These are phyloP conservation scores for Boletus rubropictus DNA, from an alignment of 768 basidiomycete species.

Conservation along the genomic window DNA sequence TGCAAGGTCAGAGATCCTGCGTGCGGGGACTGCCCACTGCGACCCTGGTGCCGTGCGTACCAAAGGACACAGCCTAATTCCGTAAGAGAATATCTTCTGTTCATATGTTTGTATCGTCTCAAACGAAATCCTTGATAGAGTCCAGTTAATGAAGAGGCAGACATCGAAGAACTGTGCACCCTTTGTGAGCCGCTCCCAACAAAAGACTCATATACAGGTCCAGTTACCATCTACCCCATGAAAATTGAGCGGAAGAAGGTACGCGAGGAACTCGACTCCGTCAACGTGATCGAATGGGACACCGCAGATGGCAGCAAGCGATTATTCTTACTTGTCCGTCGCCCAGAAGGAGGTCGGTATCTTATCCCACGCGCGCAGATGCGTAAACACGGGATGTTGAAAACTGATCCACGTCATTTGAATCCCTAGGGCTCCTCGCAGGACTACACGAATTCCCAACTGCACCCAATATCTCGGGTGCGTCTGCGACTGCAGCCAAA, in stretches of 20 bases:
- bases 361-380: not conserved
- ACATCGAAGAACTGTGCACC: slow-evolving; percentile 75
- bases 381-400: not conserved
- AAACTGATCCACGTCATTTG: slow-evolving; percentile 4
- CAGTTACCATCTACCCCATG: slow-evolving; percentile 83
- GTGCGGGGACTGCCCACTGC: slow-evolving; percentile 71
- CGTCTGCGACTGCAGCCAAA: slow-evolving; percentile 33
- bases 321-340: slow-evolving; percentile 70
- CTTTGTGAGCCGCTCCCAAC: slow-evolving; percentile 56
- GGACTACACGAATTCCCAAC: slow-evolving; percentile 88
- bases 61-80: slow-evolving; percentile 8
- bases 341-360: slow-evolving; percentile 73
- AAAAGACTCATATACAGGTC: slow-evolving; percentile 12
- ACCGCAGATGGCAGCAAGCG: slow-evolving; percentile 35
- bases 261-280: slow-evolving; percentile 78
- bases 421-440: slow-evolving; percentile 70
- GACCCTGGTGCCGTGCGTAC: slow-evolving; percentile 64
- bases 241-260: slow-evolving; percentile 75
- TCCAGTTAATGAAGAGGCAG: slow-evolving; percentile 27
- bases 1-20: slow-evolving; percentile 81
- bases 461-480: slow-evolving; percentile 43
- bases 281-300: slow-evolving; percentile 83
- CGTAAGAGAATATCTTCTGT: slow-evolving; percentile 5
- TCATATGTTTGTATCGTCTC: not conserved
- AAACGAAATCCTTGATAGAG: not conserved